Conservation (phyloP, 164 flowering plant species). For the Pachysandra terminalis region DNA sequence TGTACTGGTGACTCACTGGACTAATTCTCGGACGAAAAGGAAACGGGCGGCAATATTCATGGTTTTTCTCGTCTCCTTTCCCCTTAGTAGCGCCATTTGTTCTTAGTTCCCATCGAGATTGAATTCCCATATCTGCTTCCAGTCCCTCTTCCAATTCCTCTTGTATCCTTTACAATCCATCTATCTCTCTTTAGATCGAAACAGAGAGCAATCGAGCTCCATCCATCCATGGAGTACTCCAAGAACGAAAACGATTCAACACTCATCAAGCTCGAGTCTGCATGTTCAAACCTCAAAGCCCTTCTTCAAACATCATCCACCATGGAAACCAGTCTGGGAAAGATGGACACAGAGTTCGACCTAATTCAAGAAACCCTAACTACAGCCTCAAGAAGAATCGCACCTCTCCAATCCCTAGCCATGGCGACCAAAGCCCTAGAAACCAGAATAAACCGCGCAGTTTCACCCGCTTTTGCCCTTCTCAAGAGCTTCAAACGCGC, state of each 20-base stretch:
- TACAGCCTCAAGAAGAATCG: conserved; percentile 35
- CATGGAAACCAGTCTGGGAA: conserved; percentile 28
- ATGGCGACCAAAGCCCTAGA: conserved; percentile 62
- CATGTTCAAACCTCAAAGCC: conserved; percentile 41
- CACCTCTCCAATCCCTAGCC: conserved; percentile 56
- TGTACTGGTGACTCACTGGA: no score
- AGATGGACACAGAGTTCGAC: conserved; percentile 41
- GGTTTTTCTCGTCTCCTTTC: neutral
- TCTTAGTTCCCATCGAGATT: neutral
- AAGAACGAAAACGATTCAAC: conserved; percentile 20
- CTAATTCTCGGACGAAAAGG: no score
- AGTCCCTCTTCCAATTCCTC: no score
- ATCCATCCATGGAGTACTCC: conserved; percentile 23
- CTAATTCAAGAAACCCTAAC: conserved; percentile 28
- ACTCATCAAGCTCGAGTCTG: conserved; percentile 32
- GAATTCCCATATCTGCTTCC: neutral
- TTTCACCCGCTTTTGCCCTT: conserved; percentile 55
- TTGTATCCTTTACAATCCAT: neutral
- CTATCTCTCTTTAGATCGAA: neutral
- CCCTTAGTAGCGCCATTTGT: conserved; percentile 1
- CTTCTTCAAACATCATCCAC: conserved; percentile 34
- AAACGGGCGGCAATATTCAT: neutral
- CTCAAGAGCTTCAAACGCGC: conserved; percentile 48
- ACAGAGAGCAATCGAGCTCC: neutral
- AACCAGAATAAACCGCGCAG: conserved; percentile 59